Base-by-base conservation (phyloP, 257 asterid species). In the Penstemon barbatus region DNA sequence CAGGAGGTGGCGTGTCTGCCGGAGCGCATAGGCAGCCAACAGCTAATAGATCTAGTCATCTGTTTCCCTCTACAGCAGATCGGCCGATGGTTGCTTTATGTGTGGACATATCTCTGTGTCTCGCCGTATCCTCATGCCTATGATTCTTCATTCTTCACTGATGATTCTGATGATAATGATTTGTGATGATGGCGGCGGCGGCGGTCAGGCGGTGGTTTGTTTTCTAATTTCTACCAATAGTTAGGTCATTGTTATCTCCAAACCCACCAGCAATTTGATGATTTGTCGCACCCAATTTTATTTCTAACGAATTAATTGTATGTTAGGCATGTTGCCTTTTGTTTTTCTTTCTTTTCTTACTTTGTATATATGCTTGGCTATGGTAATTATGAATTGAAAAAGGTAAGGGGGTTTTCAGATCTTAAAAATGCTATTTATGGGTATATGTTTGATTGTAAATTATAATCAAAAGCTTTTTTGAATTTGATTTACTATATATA, bases 21-120 rank as follows among this genome's bases (percentile, higher is more conserved):
- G 71, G 85, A 83, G 74, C 82, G 67, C 25, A 70, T 83, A 4
- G 62, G 77, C 66, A 68, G 81, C 69, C 80, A 66, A 1, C 80
- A 80, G 66, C 64, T 83, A 50, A 37, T 83, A 64, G 88, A 83
- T 72, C 69, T 83, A 63, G 83, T 77, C 4, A 36, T 83, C 68
- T 77, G 80, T 46, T 83, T 80, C 76, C 88, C 88, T 46, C 76
- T 80, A 19, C 85, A 68, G 63, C 83, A 75, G 69, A 61, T 83
- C 43, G 83, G 88, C 10, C 75, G 83, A 0, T 72, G 76, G 75
- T 76, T 69, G 11, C 77, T 75, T 66, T 75, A 52, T 69, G 45
- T 80, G 25, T 83, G 85, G 87, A 80, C 79, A 50, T 83, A 69
- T 65, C 83, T 83, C 36, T 83, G 87, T 37, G 71, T 80, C 44